These are phyloP conservation scores for Sergeia podlipaevii DNA, from an alignment of 208 protist genomes.

Conservation along the genomic window DNA sequence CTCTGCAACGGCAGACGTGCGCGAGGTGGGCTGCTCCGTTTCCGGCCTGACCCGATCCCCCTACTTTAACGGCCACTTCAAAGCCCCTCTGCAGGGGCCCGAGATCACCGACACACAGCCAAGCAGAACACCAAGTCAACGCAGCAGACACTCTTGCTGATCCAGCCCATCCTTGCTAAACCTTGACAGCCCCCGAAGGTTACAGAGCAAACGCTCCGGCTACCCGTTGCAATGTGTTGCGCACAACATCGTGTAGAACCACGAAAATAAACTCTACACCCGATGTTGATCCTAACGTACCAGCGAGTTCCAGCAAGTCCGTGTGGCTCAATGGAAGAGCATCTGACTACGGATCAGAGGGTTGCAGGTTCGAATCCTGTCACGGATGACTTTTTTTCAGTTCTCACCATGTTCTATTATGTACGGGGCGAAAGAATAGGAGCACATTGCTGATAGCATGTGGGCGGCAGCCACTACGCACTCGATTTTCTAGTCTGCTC, in stretches of 20 bases:
- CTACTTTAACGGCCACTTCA: slow-evolving; percentile 54
- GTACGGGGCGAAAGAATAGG: too few species aligned
- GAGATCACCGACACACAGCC: slow-evolving; percentile 62
- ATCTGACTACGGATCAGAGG: slow-evolving; percentile 90
- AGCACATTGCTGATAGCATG: too few species aligned
- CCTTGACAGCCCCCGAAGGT: slow-evolving; percentile 58
- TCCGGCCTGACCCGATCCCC: slow-evolving; percentile 80
- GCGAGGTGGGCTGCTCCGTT: slow-evolving; percentile 84
- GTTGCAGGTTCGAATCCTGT: slow-evolving; percentile 89
- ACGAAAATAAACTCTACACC: too few species aligned
- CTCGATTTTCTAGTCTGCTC: not conserved
- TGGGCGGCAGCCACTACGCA: not conserved
- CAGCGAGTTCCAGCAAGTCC: slow-evolving; percentile 42
- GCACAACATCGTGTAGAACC: not conserved
- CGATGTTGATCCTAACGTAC: too few species aligned
- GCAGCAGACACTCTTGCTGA: slow-evolving; percentile 68
- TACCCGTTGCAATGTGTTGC: slow-evolving; percentile 5
- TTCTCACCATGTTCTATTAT: too few species aligned
- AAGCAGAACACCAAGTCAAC: slow-evolving; percentile 90
- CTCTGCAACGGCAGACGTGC: slow-evolving; percentile 86
- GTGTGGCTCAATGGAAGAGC: slow-evolving; percentile 89
- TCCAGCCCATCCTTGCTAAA: slow-evolving; percentile 50
- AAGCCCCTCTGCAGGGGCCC: slow-evolving; percentile 54
- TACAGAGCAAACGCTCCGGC: slow-evolving; percentile 80
- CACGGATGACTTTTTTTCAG: slow-evolving; percentile 64